Evolutionary conservation across 352 stramenopile genomes (phyloP).

Genomic region (Sclerospora graminicola): DNA sequence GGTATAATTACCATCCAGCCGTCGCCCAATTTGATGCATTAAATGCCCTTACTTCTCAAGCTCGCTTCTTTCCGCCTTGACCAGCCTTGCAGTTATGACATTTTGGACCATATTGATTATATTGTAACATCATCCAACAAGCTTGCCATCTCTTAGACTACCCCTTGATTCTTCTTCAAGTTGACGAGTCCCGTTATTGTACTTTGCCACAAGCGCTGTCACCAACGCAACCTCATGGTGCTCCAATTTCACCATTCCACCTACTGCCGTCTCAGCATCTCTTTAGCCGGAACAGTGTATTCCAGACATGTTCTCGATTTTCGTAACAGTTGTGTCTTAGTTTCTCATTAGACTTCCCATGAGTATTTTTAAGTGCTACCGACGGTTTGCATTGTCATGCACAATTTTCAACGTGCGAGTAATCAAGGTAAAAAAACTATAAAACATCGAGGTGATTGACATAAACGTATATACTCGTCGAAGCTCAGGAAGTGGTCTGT

Average conservation of each 20-base stretch:
- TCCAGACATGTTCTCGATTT: neutral
- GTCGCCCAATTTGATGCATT: neutral
- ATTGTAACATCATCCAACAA: neutral
- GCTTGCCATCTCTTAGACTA: neutral
- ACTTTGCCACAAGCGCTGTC: neutral
- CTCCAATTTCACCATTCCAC: neutral
- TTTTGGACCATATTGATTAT: neutral
- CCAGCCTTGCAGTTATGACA: too few relatives aligned
- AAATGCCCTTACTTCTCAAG: neutral
- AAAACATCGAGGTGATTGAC: too few relatives aligned
- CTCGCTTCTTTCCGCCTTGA: neutral
- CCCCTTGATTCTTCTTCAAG: neutral
- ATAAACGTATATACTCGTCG: too few relatives aligned
- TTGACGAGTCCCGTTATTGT: neutral
- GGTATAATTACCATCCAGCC: neutral
- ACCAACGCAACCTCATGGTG: neutral
- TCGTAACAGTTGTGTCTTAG: neutral
- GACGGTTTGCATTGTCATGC: neutral
- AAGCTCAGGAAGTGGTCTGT: too few relatives aligned
- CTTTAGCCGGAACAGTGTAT: neutral
- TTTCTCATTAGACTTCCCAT: neutral
- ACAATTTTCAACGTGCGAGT: too few relatives aligned
- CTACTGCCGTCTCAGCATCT: neutral
- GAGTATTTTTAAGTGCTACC: neutral
- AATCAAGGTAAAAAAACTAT: too few relatives aligned